Percentiles rank a stretch among this genome's conserved stretches.
phyloP scores from a whole-genome alignment of 1,284 basidiomycete genomes.

The Psilocybe mexicana region DNA sequence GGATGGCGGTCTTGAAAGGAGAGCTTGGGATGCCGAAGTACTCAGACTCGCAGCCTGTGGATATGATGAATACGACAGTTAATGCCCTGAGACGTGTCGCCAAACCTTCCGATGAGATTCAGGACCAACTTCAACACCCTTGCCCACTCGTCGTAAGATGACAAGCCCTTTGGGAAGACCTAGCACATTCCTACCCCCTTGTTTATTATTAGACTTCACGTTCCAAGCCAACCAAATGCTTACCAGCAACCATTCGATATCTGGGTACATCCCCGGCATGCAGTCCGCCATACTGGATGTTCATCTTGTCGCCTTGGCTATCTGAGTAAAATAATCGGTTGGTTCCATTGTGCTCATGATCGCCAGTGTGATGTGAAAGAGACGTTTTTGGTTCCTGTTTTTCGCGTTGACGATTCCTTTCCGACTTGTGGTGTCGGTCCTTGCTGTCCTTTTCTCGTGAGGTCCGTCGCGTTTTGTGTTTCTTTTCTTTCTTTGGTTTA shows the following conservation, averaged over 20 bases:
- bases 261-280: conserved; percentile 68
- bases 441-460: conserved; percentile 14
- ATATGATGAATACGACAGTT: conserved; percentile 7
- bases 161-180: conserved; percentile 53
- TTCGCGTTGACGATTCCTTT: conserved; percentile 1
- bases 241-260: conserved; percentile 61
- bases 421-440: conserved; percentile 9
- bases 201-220: conserved; percentile 50
- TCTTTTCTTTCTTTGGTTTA: conserved; percentile 19
- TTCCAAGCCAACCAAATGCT: conserved; percentile 16
- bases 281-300: conserved; percentile 69
- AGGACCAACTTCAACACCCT: conserved; percentile 62
- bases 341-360: conserved; percentile 19
- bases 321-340: conserved; percentile 62
- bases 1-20: conserved; percentile 51
- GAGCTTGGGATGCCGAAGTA: conserved; percentile 51
- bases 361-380: conserved; percentile 12
- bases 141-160: conserved; percentile 48
- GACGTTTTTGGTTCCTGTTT: not conserved
- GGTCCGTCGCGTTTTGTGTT: conserved; percentile 10
- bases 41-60: conserved; percentile 54
- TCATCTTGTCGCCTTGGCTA: conserved; percentile 67
- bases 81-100: not conserved
- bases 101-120: conserved; percentile 53
- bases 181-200: conserved; percentile 66